A percentile compares a stretch with the other conserved stretches of the same genome.
Conservation (phyloP, 441 rosid genomes). For the Daphne laureola region DNA sequence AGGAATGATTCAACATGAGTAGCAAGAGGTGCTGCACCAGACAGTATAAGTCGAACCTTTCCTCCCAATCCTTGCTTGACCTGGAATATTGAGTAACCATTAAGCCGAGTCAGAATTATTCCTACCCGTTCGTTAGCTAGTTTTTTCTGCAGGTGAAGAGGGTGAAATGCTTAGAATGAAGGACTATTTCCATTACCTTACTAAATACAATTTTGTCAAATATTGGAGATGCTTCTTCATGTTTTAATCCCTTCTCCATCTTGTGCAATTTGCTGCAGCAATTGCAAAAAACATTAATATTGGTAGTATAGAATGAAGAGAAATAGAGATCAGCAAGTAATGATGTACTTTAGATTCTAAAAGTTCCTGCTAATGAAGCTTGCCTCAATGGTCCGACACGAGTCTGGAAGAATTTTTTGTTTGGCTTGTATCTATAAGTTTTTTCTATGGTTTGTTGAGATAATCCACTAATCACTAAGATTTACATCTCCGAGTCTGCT, state of each 20-base stretch:
- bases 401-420: too few relatives aligned
- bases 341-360: too few relatives aligned
- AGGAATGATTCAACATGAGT: conserved; percentile 77
- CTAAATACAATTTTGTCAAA: conserved; percentile 85
- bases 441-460: too few relatives aligned
- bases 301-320: too few relatives aligned
- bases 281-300: conserved; percentile 7
- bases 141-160: background rate
- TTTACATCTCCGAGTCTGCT: too few relatives aligned
- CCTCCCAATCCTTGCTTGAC: conserved; percentile 92
- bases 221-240: conserved; percentile 70
- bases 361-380: too few relatives aligned
- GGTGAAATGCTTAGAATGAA: background rate
- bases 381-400: too few relatives aligned
- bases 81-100: conserved; percentile 24
- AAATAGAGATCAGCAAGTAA: too few relatives aligned
- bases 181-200: conserved; percentile 41
- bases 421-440: too few relatives aligned
- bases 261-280: conserved; percentile 51
- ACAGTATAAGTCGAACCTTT: conserved; percentile 69
- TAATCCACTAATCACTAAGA: too few relatives aligned
- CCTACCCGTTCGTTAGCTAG: too few relatives aligned
- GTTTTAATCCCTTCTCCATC: conserved; percentile 58
- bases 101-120: too few relatives aligned
- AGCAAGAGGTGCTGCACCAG: conserved; percentile 93